phyloP scores from a whole-genome alignment of 148 eudicot genomes.

The Diospyros kaki region DNA sequence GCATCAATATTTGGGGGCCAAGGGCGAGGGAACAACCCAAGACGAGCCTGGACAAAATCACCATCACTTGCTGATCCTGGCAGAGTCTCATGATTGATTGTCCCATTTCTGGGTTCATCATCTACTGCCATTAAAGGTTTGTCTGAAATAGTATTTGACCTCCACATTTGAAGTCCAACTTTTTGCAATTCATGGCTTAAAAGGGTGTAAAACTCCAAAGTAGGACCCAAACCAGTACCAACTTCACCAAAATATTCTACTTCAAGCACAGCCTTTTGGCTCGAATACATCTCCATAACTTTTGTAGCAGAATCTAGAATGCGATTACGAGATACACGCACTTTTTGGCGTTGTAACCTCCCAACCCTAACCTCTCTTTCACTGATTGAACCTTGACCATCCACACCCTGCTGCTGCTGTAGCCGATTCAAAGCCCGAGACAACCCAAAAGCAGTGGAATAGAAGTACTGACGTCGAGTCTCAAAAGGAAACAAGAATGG shows the following conservation, averaged over 20 bases:
- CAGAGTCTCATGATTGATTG: conserved; percentile 16
- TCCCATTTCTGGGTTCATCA: conserved; percentile 30
- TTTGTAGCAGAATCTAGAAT: conserved; percentile 97
- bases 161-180: conserved; percentile 82
- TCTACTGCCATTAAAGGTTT: conserved; percentile 51
- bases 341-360: conserved; percentile 93
- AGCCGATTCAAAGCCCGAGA: conserved; percentile 89
- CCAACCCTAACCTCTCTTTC: conserved; percentile 93
- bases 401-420: conserved; percentile 97
- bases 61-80: conserved; percentile 24
- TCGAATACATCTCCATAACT: conserved; percentile 99
- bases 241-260: conserved; percentile 99
- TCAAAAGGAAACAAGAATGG: conserved; percentile 98
- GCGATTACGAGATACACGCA: conserved; percentile 90
- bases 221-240: conserved; percentile 98
- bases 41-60: conserved; percentile 62
- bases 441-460: conserved; percentile 96
- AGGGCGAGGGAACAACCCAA: conserved; percentile 95
- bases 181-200: conserved; percentile 91
- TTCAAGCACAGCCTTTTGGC: conserved; percentile 97
- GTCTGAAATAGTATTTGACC: conserved; percentile 42
- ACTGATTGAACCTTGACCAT: conserved; percentile 66
- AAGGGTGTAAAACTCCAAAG: conserved; percentile 92
- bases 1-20: conserved; percentile 63
- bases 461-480: conserved; percentile 89